Base-by-base conservation (phyloP, 257 asterid genomes). In the Coffea eugenioides region DNA sequence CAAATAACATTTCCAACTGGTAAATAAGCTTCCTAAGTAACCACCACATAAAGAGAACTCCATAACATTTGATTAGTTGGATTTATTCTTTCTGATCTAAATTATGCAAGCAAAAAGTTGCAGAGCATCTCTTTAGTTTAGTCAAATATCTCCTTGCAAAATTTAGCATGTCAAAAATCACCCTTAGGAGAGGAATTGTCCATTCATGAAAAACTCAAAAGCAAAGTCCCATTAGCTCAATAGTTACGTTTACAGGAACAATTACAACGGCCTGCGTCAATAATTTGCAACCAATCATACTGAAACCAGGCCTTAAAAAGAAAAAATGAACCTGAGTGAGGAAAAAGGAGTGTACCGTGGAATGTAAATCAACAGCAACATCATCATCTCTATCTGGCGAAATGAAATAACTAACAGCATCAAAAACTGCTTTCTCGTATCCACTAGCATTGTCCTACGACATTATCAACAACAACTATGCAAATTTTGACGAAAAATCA, bases 351-450 rank as follows among this genome's bases (percentile, higher is more conserved):
- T 70, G 25, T 70, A 92, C 99, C 97, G 92, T 82, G n/a, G 85
- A 88, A 74, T 93, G 98, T 83, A 89, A 39, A 78, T 95, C 95
- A 80, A 95, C 92, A 4, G 94, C 97, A 77, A 85, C 71, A 80
- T 92, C 93, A 84, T 95, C 99, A 80, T 95, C 98, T 77, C 97
- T 91, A 76, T 85, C 86, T 1, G 92, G 85, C 25, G 93, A 91
- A 71, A 92, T 85, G 56, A 91, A 86, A 84, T 87, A 92, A 52
- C 72, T 54, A 80, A 92, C 49, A 68, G 82, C 87, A 74, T 91
- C 88, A 85, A 89, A 93, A 59, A 92, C 91, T 1, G 90, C 88
- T 82, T 88, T 91, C 91, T 95, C 99, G 73, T 91, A 93, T 48
- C 86, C 71, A 76, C 88, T 93, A 75, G 92, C 97, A 85, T 77